Evolutionary conservation across 495 filamentous ascomycete genomes (phyloP).

Genomic region (Tirmania nivea): DNA sequence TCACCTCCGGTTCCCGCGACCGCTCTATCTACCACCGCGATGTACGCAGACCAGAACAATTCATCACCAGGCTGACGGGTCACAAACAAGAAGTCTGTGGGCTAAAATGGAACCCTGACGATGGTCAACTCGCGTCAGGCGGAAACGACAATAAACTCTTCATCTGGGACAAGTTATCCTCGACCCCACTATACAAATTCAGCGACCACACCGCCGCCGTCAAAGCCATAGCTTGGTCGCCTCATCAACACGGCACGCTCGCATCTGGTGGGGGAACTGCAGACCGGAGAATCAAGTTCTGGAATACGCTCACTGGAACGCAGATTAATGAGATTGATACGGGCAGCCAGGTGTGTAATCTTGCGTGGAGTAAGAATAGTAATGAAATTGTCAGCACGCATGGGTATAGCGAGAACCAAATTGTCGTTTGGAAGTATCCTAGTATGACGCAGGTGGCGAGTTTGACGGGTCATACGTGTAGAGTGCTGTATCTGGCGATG

Average conservation of each 20-base stretch:
- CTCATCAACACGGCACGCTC: slow-evolving; percentile 77
- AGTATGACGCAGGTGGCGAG: slow-evolving; percentile 91
- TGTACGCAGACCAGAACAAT: slow-evolving; percentile 82
- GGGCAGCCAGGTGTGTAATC: slow-evolving; percentile 89
- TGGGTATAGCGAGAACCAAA: slow-evolving; percentile 94
- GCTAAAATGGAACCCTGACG: slow-evolving; percentile 89
- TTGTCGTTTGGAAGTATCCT: slow-evolving; percentile 97
- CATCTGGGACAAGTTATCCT: slow-evolving; percentile 86
- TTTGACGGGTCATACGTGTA: slow-evolving; percentile 85
- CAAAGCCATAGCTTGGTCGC: slow-evolving; percentile 97
- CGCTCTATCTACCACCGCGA: slow-evolving; percentile 86
- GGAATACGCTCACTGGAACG: slow-evolving; percentile 68
- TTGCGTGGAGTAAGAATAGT: slow-evolving; percentile 85
- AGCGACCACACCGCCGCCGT: slow-evolving; percentile 85
- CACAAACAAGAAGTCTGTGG: slow-evolving; percentile 98
- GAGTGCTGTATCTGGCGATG: slow-evolving; percentile 91
- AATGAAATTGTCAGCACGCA: slow-evolving; percentile 95
- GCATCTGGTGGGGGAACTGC: slow-evolving; percentile 94
- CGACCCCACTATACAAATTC: slow-evolving; percentile 76
- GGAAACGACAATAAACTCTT: slow-evolving; percentile 97
- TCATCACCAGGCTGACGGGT: slow-evolving; percentile 59
- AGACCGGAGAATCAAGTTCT: slow-evolving; percentile 89
- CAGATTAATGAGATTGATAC: slow-evolving; percentile 76
- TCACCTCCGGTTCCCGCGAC: slow-evolving; percentile 87
- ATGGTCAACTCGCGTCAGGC: slow-evolving; percentile 83